Conservation (phyloP, 441 rosid genomes). For the Dalechampia spathulata region DNA sequence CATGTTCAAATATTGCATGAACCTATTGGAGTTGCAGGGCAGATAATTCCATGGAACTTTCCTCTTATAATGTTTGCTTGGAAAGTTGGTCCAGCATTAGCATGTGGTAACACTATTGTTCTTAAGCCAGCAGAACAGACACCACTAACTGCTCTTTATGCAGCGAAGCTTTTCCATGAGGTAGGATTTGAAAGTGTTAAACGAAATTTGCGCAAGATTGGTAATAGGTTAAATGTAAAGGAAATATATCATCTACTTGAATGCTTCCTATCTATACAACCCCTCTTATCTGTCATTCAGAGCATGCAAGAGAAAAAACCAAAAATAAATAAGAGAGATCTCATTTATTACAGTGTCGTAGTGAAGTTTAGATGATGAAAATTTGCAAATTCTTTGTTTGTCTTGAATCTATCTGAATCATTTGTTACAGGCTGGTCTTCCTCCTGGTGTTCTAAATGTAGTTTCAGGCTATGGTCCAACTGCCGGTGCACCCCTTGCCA, state of each 20-base stretch:
- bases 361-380: not conserved
- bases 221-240: no score
- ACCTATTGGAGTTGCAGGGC: slow-evolving; percentile 64
- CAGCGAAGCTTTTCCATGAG: slow-evolving; percentile 41
- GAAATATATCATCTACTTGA: no score
- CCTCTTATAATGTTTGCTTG: slow-evolving; percentile 54
- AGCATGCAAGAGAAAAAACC: no score
- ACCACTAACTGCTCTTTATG: slow-evolving; percentile 49
- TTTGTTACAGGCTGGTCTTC: slow-evolving; percentile 67
- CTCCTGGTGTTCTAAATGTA: slow-evolving; percentile 83
- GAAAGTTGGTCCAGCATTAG: slow-evolving; percentile 59
- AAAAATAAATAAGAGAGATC: no score
- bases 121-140: slow-evolving; percentile 58
- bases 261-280: no score
- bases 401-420: not conserved
- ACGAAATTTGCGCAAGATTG: no score
- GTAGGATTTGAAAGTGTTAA: slow-evolving; percentile 14
- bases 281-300: no score
- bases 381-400: not conserved
- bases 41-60: slow-evolving; percentile 61
- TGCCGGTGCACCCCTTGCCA: slow-evolving; percentile 84
- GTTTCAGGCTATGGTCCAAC: slow-evolving; percentile 89
- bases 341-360: not conserved
- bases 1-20: slow-evolving; percentile 54
- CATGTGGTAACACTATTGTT: slow-evolving; percentile 47